phyloP scores from a whole-genome alignment of 2,329 filamentous ascomycete species.

The Aspergillus quadricinctus region DNA sequence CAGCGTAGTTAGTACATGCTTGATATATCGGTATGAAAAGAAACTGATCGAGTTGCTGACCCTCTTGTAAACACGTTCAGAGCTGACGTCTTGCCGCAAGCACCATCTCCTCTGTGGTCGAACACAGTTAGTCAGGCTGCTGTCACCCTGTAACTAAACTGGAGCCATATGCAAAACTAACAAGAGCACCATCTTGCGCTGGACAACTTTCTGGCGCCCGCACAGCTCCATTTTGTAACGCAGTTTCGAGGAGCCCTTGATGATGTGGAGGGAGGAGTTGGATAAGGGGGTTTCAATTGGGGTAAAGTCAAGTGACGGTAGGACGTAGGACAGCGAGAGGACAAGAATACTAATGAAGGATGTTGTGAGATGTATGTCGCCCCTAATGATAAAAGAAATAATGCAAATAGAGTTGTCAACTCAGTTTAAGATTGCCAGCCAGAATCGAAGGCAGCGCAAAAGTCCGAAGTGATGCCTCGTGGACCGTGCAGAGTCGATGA shows the following conservation, averaged over 20 bases:
- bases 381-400: not conserved
- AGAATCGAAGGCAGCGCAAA: conserved; percentile 8
- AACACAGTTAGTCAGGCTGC: conserved; percentile 13
- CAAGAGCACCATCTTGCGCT: conserved; percentile 95
- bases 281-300: conserved; percentile 39
- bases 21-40: conserved; percentile 1
- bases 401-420: too few species aligned
- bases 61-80: conserved; percentile 98
- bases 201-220: conserved; percentile 75
- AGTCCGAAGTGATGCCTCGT: conserved; percentile 13
- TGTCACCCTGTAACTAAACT: not conserved
- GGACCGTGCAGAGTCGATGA: conserved; percentile 30
- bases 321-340: not conserved
- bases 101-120: conserved; percentile 75
- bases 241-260: conserved; percentile 4
- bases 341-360: not conserved
- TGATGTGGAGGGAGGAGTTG: conserved; percentile 4
- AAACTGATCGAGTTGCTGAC: conserved; percentile 46
- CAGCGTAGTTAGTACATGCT: conserved; percentile 14
- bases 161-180: conserved; percentile 35
- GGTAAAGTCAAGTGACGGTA: not conserved
- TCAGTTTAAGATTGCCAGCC: not conserved
- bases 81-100: conserved; percentile 93
- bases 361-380: not conserved
- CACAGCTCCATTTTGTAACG: conserved; percentile 52